Percentiles rank a stretch among this genome's conserved stretches.
Conservation (phyloP, 2,329 filamentous ascomycete species). For the Podosphaera fusca region DNA sequence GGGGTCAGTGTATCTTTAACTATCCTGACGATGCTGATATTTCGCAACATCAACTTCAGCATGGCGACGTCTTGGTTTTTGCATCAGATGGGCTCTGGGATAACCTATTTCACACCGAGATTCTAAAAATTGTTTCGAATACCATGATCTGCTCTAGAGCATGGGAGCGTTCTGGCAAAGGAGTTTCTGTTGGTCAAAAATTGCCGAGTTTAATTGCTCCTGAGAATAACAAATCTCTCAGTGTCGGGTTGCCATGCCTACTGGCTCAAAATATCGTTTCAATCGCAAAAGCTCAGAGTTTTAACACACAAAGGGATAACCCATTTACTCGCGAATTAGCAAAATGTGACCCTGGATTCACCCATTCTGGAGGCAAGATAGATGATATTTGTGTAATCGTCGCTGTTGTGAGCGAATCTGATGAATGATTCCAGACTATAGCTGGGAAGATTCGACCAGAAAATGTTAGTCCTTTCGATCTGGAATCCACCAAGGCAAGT, state of each 20-base stretch:
- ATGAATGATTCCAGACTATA: too few species aligned
- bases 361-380: slow-evolving; percentile 77
- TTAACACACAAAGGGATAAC: slow-evolving; percentile 61
- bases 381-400: slow-evolving; percentile 88
- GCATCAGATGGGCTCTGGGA: slow-evolving; percentile 93
- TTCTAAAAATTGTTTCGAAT: slow-evolving; percentile 54
- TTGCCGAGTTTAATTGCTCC: slow-evolving; percentile 29
- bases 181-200: slow-evolving; percentile 38
- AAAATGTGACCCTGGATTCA: slow-evolving; percentile 63
- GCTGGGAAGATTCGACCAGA: too few species aligned
- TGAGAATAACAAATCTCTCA: slow-evolving; percentile 18
- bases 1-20: slow-evolving; percentile 60
- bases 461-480: too few species aligned
- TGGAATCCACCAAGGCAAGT: too few species aligned
- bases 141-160: slow-evolving; percentile 53
- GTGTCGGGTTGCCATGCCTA: slow-evolving; percentile 42
- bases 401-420: slow-evolving; percentile 43
- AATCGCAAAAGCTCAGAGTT: slow-evolving; percentile 65
- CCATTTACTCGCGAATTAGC: slow-evolving; percentile 92
- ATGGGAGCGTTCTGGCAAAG: slow-evolving; percentile 38
- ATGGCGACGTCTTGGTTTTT: slow-evolving; percentile 84
- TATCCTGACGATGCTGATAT: slow-evolving; percentile 65
- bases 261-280: slow-evolving; percentile 59
- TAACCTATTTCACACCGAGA: slow-evolving; percentile 79
- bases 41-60: slow-evolving; percentile 50